phyloP scores from a whole-genome alignment of 1,139 yeast species.

The Saccharomyces hybrid region DNA sequence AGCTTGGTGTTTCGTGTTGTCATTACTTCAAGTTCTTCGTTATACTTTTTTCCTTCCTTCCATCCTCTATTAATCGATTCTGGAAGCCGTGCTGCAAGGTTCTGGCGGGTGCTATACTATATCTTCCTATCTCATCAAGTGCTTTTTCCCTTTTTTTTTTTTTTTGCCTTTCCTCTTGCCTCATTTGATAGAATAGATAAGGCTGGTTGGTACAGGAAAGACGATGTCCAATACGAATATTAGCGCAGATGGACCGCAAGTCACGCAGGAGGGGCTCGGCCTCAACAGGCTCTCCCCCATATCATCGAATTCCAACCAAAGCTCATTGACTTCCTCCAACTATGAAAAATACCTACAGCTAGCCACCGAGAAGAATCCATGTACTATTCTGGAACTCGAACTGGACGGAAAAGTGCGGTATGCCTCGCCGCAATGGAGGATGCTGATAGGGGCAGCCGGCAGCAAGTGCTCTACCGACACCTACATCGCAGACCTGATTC shows the following conservation, averaged over 20 bases:
- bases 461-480: conserved; percentile 8
- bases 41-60: background rate
- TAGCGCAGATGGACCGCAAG: background rate
- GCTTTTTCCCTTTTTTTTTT: background rate
- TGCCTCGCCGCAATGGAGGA: conserved; percentile 69
- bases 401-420: conserved; percentile 71
- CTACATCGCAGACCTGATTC: conserved; percentile 56
- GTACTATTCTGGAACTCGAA: conserved; percentile 81
- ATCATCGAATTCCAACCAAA: background rate
- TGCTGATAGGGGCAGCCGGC: conserved; percentile 48
- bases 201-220: background rate
- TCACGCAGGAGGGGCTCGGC: background rate
- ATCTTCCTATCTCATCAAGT: background rate
- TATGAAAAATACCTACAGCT: conserved; percentile 27
- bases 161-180: background rate
- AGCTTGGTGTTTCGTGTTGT: background rate
- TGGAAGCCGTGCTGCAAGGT: background rate
- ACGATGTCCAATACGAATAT: background rate
- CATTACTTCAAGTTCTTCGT: background rate
- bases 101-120: background rate
- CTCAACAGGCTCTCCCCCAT: background rate
- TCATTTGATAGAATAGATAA: background rate
- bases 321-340: conserved; percentile 17
- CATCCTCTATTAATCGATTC: background rate
- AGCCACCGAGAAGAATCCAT: conserved; percentile 64